These are phyloP conservation scores for Cytospora mali DNA, from an alignment of 2,329 filamentous ascomycete genomes.

Conservation along the genomic window DNA sequence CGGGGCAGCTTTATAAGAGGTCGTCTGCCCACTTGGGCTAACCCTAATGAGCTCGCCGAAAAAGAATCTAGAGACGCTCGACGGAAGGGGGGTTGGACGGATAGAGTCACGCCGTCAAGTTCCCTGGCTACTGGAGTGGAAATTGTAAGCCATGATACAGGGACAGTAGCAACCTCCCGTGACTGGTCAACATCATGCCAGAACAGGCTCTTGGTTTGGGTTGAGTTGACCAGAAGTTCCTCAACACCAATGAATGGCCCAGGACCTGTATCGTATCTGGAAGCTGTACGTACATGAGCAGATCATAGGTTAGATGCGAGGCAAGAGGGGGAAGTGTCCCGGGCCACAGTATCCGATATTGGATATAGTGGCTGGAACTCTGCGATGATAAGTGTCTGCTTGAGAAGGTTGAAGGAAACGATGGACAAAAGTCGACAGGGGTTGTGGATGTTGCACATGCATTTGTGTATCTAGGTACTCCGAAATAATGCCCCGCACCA, in stretches of 20 bases:
- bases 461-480: not conserved
- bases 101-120: no score
- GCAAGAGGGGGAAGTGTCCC: not conserved
- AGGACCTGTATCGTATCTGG: no score
- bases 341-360: no score
- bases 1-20: not conserved
- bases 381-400: not conserved
- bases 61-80: not conserved
- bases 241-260: not conserved
- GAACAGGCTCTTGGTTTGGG: not conserved
- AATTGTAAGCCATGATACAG: not conserved
- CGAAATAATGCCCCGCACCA: not conserved
- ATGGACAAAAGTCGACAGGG: not conserved
- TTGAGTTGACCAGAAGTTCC: not conserved
- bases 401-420: not conserved
- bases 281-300: no score
- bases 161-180: no score
- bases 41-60: conserved; percentile 12
- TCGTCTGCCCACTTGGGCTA: conserved; percentile 2
- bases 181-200: no score
- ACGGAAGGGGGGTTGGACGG: no score
- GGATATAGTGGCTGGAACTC: not conserved
- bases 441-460: not conserved
- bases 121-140: no score
- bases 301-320: not conserved